Evolutionary conservation across 768 basidiomycete species (phyloP).

Genomic region (Tricholoma furcatifolium): DNA sequence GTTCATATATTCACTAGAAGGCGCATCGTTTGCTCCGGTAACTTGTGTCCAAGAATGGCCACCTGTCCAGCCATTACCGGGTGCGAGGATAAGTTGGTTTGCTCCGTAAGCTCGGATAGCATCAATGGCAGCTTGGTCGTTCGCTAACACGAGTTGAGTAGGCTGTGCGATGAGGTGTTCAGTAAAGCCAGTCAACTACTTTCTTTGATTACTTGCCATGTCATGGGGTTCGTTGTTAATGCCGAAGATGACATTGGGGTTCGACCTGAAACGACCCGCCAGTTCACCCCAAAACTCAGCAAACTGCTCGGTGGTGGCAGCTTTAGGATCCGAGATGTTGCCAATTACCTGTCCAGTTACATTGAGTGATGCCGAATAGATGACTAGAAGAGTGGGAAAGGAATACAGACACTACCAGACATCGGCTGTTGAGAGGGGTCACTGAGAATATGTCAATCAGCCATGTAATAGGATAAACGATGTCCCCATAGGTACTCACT

Average conservation of each 20-base stretch:
- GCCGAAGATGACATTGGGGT: conserved; percentile 45
- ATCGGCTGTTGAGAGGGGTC: conserved; percentile 44
- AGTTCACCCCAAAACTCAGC: conserved; percentile 41
- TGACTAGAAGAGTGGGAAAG: background rate
- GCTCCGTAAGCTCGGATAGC: conserved; percentile 41
- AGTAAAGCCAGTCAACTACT: background rate
- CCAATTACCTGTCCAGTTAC: conserved; percentile 38
- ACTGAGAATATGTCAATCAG: conserved; percentile 17
- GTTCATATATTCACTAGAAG: conserved; percentile 42
- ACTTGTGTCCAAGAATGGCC: conserved; percentile 43
- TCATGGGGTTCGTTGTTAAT: conserved; percentile 48
- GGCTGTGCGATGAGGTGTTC: conserved; percentile 21
- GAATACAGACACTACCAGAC: conserved; percentile 36
- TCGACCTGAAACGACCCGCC: conserved; percentile 36
- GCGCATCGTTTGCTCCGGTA: conserved; percentile 31
- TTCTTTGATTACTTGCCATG: conserved; percentile 28
- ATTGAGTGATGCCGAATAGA: too few relatives aligned
- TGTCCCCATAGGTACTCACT: conserved; percentile 25
- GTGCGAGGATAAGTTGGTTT: conserved; percentile 41
- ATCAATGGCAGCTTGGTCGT: conserved; percentile 44
- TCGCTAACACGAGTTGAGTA: conserved; percentile 38
- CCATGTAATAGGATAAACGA: background rate
- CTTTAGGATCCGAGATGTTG: conserved; percentile 40
- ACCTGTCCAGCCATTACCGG: conserved; percentile 47
- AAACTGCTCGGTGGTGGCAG: conserved; percentile 44